Evolutionary conservation across 1,139 yeast genomes (phyloP).

Genomic region (Kodamaea sp.): DNA sequence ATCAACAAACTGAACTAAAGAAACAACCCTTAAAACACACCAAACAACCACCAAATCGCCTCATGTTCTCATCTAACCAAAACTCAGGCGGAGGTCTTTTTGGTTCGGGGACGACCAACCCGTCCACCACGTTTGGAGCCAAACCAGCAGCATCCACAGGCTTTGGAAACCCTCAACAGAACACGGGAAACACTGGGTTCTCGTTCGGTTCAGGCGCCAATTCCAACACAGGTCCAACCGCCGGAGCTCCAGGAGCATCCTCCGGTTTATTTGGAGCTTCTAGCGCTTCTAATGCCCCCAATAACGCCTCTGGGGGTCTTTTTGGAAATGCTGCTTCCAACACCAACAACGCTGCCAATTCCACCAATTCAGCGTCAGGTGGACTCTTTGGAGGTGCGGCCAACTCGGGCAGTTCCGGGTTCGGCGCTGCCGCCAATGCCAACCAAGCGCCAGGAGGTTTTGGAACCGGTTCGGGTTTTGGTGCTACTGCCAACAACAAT

Average conservation of each 20-base stretch:
- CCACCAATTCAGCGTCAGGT: conserved; percentile 2
- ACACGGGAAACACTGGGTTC: conserved; percentile 1
- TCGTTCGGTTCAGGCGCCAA: conserved; percentile 7
- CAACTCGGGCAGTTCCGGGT: conserved; percentile 5
- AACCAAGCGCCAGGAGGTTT: neutral
- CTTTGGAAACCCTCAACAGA: conserved; percentile 5
- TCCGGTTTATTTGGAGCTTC: conserved; percentile 22
- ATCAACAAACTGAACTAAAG: too few species aligned
- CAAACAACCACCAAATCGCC: too few species aligned
- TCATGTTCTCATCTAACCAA: neutral
- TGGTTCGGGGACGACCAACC: conserved; percentile 6
- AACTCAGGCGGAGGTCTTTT: conserved; percentile 7
- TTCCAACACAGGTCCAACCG: conserved; percentile 3
- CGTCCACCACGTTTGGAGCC: conserved; percentile 9
- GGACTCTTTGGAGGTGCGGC: conserved; percentile 7
- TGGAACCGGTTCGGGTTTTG: neutral
- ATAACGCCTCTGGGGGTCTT: conserved; percentile 2
- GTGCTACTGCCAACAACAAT: conserved; percentile 15
- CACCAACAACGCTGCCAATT: conserved; percentile 3
- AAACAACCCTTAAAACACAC: too few species aligned
- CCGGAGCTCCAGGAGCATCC: neutral
- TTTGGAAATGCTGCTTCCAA: conserved; percentile 3
- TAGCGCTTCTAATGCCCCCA: conserved; percentile 6
- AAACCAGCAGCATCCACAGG: conserved; percentile 9
- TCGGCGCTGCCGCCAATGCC: conserved; percentile 12